These are phyloP conservation scores for Melampsora allii-populina DNA, from an alignment of 1,284 basidiomycete species.

Conservation along the genomic window DNA sequence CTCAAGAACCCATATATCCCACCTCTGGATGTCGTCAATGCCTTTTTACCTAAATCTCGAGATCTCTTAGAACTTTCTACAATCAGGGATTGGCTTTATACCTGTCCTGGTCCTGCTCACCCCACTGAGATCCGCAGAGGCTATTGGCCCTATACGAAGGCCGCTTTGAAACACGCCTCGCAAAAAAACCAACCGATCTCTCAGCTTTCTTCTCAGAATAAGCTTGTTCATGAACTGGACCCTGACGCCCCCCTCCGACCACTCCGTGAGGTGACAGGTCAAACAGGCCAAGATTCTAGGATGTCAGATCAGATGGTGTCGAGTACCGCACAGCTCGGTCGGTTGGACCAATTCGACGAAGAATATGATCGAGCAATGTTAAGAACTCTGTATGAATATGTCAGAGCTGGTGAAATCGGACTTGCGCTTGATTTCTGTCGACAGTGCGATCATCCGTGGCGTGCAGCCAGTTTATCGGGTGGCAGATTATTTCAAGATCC, in stretches of 20 bases:
- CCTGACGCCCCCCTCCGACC: constrained; percentile 63
- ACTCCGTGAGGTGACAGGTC: constrained; percentile 65
- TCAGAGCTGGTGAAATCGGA: constrained; percentile 75
- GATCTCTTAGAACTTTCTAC: constrained; percentile 64
- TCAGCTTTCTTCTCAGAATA: constrained; percentile 54
- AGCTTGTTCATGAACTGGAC: constrained; percentile 65
- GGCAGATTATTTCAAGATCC: constrained; percentile 71
- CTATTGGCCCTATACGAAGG: constrained; percentile 78
- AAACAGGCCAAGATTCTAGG: constrained; percentile 59
- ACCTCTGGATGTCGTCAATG: constrained; percentile 66
- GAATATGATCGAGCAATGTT: constrained; percentile 72
- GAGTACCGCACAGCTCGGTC: constrained; percentile 3
- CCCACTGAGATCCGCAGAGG: constrained; percentile 68
- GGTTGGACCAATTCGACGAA: constrained; percentile 53
- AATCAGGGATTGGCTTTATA: constrained; percentile 76
- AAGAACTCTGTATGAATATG: constrained; percentile 70
- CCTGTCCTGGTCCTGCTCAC: constrained; percentile 61
- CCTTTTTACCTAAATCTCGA: constrained; percentile 63
- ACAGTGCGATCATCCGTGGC: constrained; percentile 83
- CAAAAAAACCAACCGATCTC: constrained; percentile 56
- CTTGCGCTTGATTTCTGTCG: constrained; percentile 78
- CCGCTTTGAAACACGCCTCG: constrained; percentile 64
- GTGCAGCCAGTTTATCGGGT: constrained; percentile 78
- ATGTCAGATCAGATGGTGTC: constrained; percentile 23
- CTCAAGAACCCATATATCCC: constrained; percentile 53